Evolutionary conservation across 2,329 filamentous ascomycete genomes (phyloP).

Genomic region (Apiospora malaysiana): DNA sequence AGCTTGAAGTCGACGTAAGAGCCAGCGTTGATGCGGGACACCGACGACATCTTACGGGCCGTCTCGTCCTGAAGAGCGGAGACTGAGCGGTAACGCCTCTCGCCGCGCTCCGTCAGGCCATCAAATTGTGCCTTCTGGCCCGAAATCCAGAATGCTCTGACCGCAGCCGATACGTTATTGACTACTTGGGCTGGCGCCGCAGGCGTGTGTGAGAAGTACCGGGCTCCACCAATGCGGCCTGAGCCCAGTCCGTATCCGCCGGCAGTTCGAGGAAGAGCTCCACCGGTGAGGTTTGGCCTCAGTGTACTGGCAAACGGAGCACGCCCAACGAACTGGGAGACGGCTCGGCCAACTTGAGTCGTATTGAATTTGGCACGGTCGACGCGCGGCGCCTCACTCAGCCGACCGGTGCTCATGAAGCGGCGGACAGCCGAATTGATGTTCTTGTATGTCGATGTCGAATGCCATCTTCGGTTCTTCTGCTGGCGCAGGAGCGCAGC

Average conservation of each 20-base stretch:
- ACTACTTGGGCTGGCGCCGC: slow-evolving; percentile 88
- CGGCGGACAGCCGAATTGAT: slow-evolving; percentile 54
- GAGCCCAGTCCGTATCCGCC: slow-evolving; percentile 85
- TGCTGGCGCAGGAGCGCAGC: slow-evolving; percentile 56
- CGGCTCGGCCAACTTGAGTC: slow-evolving; percentile 55
- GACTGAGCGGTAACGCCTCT: slow-evolving; percentile 81
- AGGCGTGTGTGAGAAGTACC: slow-evolving; percentile 90
- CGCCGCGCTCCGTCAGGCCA: slow-evolving; percentile 73
- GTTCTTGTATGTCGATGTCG: slow-evolving; percentile 48
- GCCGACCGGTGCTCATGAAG: slow-evolving; percentile 53
- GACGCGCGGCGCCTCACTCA: slow-evolving; percentile 43
- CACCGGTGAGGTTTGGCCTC: slow-evolving; percentile 90
- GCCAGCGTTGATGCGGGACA: slow-evolving; percentile 66
- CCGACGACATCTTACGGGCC: slow-evolving; percentile 67
- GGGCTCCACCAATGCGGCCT: slow-evolving; percentile 71
- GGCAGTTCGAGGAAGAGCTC: slow-evolving; percentile 80
- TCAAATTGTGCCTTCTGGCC: slow-evolving; percentile 90
- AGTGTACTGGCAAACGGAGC: slow-evolving; percentile 89
- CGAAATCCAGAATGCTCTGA: slow-evolving; percentile 90
- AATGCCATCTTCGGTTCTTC: slow-evolving; percentile 57
- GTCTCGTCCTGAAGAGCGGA: slow-evolving; percentile 76
- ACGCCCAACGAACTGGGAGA: slow-evolving; percentile 70
- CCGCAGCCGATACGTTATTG: slow-evolving; percentile 91
- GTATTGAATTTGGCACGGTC: slow-evolving; percentile 56
- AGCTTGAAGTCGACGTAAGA: slow-evolving; percentile 89